These are phyloP conservation scores for Vitis labrusca DNA, from an alignment of 164 flowering plant genomes.

Conservation along the genomic window DNA sequence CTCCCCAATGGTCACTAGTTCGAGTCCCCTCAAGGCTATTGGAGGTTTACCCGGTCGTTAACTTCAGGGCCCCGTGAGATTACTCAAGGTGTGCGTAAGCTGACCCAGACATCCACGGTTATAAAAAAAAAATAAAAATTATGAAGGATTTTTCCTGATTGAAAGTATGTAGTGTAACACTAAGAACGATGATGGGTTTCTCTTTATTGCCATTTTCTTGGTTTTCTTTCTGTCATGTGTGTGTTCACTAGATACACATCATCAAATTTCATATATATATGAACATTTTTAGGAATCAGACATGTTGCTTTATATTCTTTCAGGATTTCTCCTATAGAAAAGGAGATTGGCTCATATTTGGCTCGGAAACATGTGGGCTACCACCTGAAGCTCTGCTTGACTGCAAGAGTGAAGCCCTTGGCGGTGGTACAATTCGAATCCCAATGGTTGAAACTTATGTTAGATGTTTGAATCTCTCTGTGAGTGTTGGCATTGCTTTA, in stretches of 20 bases:
- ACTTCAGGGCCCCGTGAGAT: no score
- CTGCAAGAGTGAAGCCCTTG: conserved; percentile 57
- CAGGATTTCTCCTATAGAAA: conserved; percentile 80
- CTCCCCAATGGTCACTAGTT: no score
- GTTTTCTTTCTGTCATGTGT: not conserved
- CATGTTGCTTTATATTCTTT: not conserved
- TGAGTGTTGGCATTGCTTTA: conserved; percentile 87
- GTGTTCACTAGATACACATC: not conserved
- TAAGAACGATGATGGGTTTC: not conserved
- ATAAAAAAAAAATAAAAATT: not conserved
- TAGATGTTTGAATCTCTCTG: conserved; percentile 90
- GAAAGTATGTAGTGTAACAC: not conserved
- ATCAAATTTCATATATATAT: not conserved
- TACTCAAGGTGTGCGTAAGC: no score
- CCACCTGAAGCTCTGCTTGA: conserved; percentile 73
- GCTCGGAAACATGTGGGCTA: conserved; percentile 86
- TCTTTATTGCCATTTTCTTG: not conserved
- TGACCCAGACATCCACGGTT: no score
- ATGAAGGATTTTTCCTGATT: not conserved
- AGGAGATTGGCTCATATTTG: conserved; percentile 95
- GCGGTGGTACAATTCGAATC: conserved; percentile 79
- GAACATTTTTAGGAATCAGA: no score
- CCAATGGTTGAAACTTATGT: conserved; percentile 98
- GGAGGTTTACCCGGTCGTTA: no score
- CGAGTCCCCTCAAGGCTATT: no score